Base-by-base conservation (phyloP, 2,329 filamentous ascomycete species). In the Fusarium tuaranense region DNA sequence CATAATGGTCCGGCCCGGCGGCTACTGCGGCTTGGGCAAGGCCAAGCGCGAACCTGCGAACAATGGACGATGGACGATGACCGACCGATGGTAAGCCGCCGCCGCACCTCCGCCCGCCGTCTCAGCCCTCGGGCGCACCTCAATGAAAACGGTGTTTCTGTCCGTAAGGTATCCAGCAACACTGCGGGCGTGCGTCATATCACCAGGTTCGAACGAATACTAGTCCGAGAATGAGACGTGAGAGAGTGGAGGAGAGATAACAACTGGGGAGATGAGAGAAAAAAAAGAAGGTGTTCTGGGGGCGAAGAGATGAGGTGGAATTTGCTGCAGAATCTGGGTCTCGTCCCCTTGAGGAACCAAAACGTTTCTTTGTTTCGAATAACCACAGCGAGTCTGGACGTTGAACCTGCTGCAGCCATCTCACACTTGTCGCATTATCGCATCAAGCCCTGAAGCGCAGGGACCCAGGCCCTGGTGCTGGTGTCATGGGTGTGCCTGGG, bases 1-100 rank as follows among this genome's bases (percentile, higher is more conserved):
- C 67, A 70, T 65, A 59, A 70, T 78, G 76, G 76, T 74, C 76
- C 77, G 77, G 77, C 68, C 77, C 76, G 77, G 77, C 77, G 77
- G 76, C 77, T 79, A 75, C 78, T 79, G 77, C 77, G 77, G 76
- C 76, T 78, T 60, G 65, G 65, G 57, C 58, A 67, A 72, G 53
- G 68, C 55, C 71, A 69, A 70, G 69, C 63, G 67, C 41, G 53
- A 68, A 64, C 71, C 61, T 62, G 67, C 65, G 71, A 72, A 67
- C 46, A 65, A 62, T 71, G 73, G 62, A 66, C 61, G 67, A 75
- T 66, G 72, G 62, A 66, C 63, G 67, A 75, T 66, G 72, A 46
- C 70, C 70, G 66, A 68, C 73, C 68, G 73, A 76, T 74, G 64
- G 65, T 76, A 76, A 76, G 73, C 73, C 70, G 63, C 51, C 63